These are phyloP conservation scores for Zancudomyces culisetae DNA, from an alignment of 371 early-diverging fungal species.

Conservation along the genomic window DNA sequence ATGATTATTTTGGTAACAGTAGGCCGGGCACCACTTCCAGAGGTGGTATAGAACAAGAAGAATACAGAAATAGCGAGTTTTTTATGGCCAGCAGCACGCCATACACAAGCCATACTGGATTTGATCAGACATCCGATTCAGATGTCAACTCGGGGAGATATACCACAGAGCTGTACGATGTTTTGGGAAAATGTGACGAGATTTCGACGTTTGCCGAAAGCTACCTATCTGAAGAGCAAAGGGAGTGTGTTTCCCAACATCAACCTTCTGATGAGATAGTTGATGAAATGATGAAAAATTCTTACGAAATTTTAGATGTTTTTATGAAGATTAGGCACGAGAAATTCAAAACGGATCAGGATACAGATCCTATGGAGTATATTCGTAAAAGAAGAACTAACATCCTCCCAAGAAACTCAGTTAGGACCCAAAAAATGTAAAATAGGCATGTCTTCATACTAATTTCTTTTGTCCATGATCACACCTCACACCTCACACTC, in stretches of 20 bases:
- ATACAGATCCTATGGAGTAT: slow-evolving; percentile 25
- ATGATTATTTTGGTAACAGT: neutral
- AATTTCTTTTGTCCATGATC: no score
- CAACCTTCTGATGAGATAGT: slow-evolving; percentile 24
- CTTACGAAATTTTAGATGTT: slow-evolving; percentile 23
- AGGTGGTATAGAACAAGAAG: neutral
- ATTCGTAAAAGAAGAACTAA: slow-evolving; percentile 23
- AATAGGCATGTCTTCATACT: no score
- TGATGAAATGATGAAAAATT: slow-evolving; percentile 24
- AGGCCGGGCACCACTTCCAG: neutral
- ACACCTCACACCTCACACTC: no score
- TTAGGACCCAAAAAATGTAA: no score
- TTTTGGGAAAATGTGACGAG: slow-evolving; percentile 19
- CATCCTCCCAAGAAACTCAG: no score
- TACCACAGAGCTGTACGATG: slow-evolving; percentile 16
- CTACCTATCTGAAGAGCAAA: slow-evolving; percentile 20
- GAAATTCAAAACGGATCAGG: slow-evolving; percentile 16
- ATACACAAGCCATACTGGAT: no score
- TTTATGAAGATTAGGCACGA: slow-evolving; percentile 24
- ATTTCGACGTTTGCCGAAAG: slow-evolving; percentile 21
- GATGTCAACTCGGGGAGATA: slow-evolving; percentile 13
- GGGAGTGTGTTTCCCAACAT: slow-evolving; percentile 16
- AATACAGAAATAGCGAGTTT: neutral
- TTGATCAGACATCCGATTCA: neutral
- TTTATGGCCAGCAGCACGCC: no score